Evolutionary conservation across 2,329 filamentous ascomycete species (phyloP), one percentile per base, ranked within the genome.

Genomic region (Aureobasidium sp.): DNA sequence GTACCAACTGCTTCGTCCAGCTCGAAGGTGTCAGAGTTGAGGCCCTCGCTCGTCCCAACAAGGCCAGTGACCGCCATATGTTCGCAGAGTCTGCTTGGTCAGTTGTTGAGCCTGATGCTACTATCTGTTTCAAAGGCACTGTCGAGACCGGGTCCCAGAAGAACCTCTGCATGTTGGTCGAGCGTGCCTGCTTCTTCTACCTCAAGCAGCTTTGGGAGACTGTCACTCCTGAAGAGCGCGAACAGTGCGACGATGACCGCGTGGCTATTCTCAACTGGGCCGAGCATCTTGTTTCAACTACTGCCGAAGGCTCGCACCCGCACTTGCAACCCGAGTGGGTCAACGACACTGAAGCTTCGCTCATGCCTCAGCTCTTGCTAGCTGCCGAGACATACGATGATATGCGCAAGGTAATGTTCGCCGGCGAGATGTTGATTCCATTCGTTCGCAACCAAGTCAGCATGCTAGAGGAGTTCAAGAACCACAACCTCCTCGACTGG

Each of bases 381-480:
- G 50, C 50, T 19, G 50, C 50, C 19, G 50, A 40, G 14, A 39
- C 33, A 3, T 53, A 22, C 24, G 50, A 53, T n/a, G 52, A 56
- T 8, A 42, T 56, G 35, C 37, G 39, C 52, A 56, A 56, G 22
- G 37, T 56, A 5, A 56, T 56, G 37, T 56, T 56, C 52, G 39
- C 37, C 7, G 52, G 52, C 17, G 52, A 56, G 7, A 56, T 31
- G 22, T 17, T 56, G 7, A 31, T 56, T 6, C 52, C 52, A 44
- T 56, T 56, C 37, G 52, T 56, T n/a, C 52, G 37, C 0, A 73
- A 71, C 3, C 67, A 72, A 40, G 69, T 63, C 6, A 73, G 67
- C 3, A 71, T 76, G 60, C 68, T 78, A 8, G 76, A 78, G 60
- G 68, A 72, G 49, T 64, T 79, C 56, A 68, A 66, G 35, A 65